Evolutionary conservation across 176 grass and related monocot species (phyloP), one percentile per base, ranked within the genome.

Genomic region (Tillandsia fasciculata): DNA sequence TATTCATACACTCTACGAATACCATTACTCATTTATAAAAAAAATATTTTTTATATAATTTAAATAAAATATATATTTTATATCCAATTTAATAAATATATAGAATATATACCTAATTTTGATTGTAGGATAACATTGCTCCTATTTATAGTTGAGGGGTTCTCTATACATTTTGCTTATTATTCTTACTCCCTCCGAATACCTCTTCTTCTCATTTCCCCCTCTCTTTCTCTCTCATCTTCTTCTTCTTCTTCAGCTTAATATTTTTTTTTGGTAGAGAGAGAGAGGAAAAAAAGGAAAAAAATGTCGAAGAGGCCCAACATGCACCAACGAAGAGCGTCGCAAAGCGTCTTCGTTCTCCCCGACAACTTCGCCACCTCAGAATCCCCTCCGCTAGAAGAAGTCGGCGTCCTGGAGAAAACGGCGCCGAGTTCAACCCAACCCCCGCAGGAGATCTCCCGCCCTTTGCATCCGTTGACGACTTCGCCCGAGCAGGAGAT

Each of bases 281-380:
- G 33, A 42, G 0, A 33, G 7, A 42, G 1, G 6, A 42, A 42
- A 42, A 42, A 7, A 3, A 5, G 1, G 8, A 13, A 18, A 26
- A 68, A 79, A 78, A 91, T 88, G 85, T 86, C 85, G 65, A 75
- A 80, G 76, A 83, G 86, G 83, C 29, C 81, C 8, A 87, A 80
- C 0, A 80, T 86, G 71, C 92, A 96, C 88, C 92, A 91, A 72
- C 66, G 92, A 84, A 84, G 83, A 82, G 86, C 92, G 64, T 96
- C 92, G 1, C 92, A 96, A 79, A 75, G 81, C 58, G 88, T 85
- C 70, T 91, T 96, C 68, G 73, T 82, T 12, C 78, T 96, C 57
- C 92, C 92, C 14, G 92, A 96, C 77, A 86, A 91, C 83, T 96
- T 96, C 78, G 75, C 85, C 48, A 57, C 78, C 28, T 53, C 80